These are phyloP conservation scores for Bullera alba DNA, from an alignment of 768 basidiomycete species.

Conservation along the genomic window DNA sequence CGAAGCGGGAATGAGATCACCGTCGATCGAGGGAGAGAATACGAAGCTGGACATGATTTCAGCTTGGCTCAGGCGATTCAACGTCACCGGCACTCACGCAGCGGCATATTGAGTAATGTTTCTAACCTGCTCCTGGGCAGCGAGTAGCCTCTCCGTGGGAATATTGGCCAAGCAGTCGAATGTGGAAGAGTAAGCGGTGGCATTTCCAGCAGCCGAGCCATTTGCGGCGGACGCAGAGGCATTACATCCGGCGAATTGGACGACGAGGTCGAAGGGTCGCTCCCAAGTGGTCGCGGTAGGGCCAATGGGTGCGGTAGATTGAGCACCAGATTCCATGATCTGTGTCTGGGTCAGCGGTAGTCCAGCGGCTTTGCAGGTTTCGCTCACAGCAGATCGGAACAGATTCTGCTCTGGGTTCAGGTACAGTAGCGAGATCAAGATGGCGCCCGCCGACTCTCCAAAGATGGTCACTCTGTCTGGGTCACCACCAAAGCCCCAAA, in stretches of 20 bases:
- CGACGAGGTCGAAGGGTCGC: constrained; percentile 28
- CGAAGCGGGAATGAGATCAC: constrained; percentile 32
- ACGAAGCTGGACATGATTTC: constrained; percentile 12
- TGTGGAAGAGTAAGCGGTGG: constrained; percentile 9
- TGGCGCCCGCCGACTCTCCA: constrained; percentile 58
- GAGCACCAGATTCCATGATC: constrained; percentile 37
- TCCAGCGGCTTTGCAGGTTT: constrained; percentile 1
- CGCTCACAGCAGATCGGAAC: constrained; percentile 13
- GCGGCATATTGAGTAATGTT: constrained; percentile 7
- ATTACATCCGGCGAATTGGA: constrained; percentile 24
- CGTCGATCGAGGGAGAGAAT: constrained; percentile 38
- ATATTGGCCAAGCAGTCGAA: constrained; percentile 34
- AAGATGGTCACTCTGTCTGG: constrained; percentile 53
- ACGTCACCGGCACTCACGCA: constrained; percentile 12
- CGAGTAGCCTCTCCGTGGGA: constrained; percentile 21
- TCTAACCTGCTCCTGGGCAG: constrained; percentile 26
- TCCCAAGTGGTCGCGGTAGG: constrained; percentile 26
- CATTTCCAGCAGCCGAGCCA: constrained; percentile 5
- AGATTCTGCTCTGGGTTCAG: constrained; percentile 19
- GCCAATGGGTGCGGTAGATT: constrained; percentile 19
- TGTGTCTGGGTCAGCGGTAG: constrained; percentile 2
- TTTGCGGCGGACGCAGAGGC: neutral
- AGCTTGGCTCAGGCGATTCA: neutral
- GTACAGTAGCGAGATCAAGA: constrained; percentile 51
- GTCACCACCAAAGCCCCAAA: constrained; percentile 61